These are phyloP conservation scores for Pichia kluyveri DNA, from an alignment of 805 yeast genomes.

Conservation along the genomic window DNA sequence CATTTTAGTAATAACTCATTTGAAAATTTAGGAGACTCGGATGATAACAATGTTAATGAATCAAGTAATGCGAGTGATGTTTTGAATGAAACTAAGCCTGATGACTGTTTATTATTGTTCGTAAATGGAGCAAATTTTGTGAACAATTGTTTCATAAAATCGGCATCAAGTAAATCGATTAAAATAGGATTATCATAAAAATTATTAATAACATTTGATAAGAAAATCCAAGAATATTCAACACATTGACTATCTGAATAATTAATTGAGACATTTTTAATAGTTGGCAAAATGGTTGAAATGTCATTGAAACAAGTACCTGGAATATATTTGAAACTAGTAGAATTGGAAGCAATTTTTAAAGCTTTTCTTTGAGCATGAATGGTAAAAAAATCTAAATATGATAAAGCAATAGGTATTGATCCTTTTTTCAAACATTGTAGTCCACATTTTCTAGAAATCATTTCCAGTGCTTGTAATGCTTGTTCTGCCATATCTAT, in stretches of 20 bases:
- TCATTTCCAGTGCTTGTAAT: conserved; percentile 60
- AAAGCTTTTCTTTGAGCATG: conserved; percentile 84
- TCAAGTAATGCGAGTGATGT: conserved; percentile 33
- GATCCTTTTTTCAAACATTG: conserved; percentile 53
- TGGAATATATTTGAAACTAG: conserved; percentile 33
- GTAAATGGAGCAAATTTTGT: conserved; percentile 22
- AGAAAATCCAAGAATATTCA: conserved; percentile 58
- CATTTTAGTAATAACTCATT: conserved; percentile 37
- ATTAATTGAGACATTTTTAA: conserved; percentile 47
- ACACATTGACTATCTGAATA: conserved; percentile 50
- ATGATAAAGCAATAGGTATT: conserved; percentile 55
- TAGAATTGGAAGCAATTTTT: conserved; percentile 61
- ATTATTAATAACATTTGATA: conserved; percentile 47
- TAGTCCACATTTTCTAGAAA: conserved; percentile 45
- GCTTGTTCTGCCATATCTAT: conserved; percentile 93
- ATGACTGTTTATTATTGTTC: conserved; percentile 19
- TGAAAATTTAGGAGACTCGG: conserved; percentile 35
- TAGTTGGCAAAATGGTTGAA: conserved; percentile 46
- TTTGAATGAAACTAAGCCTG: conserved; percentile 24
- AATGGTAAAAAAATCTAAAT: conserved; percentile 78
- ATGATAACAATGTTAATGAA: conserved; percentile 37
- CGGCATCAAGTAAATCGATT: conserved; percentile 33
- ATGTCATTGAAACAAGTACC: conserved; percentile 37
- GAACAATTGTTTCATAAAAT: conserved; percentile 26
- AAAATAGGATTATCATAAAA: conserved; percentile 37